Evolutionary conservation across 73 alveolate species (phyloP).

Genomic region (Diophrys sp.): DNA sequence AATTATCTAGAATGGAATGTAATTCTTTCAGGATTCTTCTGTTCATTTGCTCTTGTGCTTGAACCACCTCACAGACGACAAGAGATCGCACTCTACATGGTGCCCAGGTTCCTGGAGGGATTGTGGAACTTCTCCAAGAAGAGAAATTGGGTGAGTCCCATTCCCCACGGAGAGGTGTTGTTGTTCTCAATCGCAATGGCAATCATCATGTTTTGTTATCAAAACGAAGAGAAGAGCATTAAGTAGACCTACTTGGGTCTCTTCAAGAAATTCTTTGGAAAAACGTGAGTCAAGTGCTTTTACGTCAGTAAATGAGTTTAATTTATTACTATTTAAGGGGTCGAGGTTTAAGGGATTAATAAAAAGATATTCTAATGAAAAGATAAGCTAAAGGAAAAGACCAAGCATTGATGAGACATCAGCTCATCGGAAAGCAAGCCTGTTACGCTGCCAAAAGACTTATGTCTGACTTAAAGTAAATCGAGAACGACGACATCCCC

Average conservation of each 20-base stretch:
- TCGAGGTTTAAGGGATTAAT: background rate
- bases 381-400: slow-evolving; percentile 48
- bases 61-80: slow-evolving; percentile 52
- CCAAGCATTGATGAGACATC: slow-evolving; percentile 50
- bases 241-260: slow-evolving; percentile 39
- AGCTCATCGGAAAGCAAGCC: slow-evolving; percentile 35
- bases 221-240: slow-evolving; percentile 43
- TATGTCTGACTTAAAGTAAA: slow-evolving; percentile 63
- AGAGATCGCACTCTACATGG: slow-evolving; percentile 57
- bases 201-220: slow-evolving; percentile 56
- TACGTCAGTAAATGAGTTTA: background rate
- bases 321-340: background rate
- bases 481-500: slow-evolving; percentile 67
- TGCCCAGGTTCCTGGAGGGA: slow-evolving; percentile 70
- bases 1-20: slow-evolving; percentile 16
- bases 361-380: slow-evolving; percentile 7
- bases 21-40: slow-evolving; percentile 27
- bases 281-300: background rate
- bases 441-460: slow-evolving; percentile 76
- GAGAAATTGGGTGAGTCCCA: slow-evolving; percentile 38
- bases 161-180: slow-evolving; percentile 57
- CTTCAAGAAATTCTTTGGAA: slow-evolving; percentile 53
- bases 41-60: slow-evolving; percentile 24
- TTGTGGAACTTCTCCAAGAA: slow-evolving; percentile 58
- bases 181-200: slow-evolving; percentile 57